Evolutionary conservation across 2,329 filamentous ascomycete genomes (phyloP).

Genomic region (Rhynchosporium graminicola): DNA sequence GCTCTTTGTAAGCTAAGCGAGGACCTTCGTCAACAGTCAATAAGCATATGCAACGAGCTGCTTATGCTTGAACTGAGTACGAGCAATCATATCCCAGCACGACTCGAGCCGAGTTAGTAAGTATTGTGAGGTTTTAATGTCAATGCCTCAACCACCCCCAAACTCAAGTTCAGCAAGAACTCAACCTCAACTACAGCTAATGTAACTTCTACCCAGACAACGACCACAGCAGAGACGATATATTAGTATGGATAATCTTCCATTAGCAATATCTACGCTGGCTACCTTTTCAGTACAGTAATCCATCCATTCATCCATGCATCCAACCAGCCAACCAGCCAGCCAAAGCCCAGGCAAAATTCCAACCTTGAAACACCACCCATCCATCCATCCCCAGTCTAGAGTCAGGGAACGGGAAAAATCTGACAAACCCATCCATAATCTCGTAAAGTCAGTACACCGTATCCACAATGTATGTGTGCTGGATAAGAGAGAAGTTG

Average conservation of each 20-base stretch:
- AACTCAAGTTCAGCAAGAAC: too few relatives aligned
- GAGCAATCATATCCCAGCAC: too few relatives aligned
- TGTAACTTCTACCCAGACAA: too few relatives aligned
- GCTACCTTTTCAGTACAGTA: neutral
- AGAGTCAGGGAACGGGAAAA: conserved; percentile 6
- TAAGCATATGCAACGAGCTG: too few relatives aligned
- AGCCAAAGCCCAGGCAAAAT: conserved; percentile 5
- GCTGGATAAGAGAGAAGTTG: conserved; percentile 6
- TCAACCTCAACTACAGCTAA: too few relatives aligned
- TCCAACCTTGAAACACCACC: conserved; percentile 1
- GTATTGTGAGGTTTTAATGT: too few relatives aligned
- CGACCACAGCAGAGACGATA: too few relatives aligned
- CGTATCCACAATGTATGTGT: conserved; percentile 29
- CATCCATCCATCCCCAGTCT: conserved; percentile 3
- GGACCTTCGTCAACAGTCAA: too few relatives aligned
- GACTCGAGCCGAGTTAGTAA: too few relatives aligned
- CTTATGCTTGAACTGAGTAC: too few relatives aligned
- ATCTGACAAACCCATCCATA: conserved; percentile 8
- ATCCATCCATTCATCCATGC: neutral
- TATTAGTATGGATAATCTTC: conserved; percentile 15
- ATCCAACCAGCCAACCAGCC: conserved; percentile 1
- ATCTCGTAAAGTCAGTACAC: conserved; percentile 9
- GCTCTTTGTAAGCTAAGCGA: too few relatives aligned
- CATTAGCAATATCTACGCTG: conserved; percentile 11
- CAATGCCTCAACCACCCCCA: too few relatives aligned